phyloP scores from a whole-genome alignment of 2,329 filamentous ascomycete species.

The Blumeria graminis region DNA sequence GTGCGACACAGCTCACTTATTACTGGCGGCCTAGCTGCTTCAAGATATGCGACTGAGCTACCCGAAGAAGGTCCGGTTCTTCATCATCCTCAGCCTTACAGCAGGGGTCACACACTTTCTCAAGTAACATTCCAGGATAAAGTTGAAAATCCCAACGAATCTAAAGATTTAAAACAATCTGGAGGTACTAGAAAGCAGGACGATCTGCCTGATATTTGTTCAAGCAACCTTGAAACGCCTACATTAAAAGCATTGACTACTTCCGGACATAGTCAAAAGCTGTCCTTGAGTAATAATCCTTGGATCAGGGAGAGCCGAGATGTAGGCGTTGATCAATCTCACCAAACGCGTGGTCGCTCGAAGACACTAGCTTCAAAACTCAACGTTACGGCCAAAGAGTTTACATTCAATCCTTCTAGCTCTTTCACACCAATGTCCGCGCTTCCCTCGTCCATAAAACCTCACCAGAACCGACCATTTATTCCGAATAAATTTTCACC shows the following conservation, averaged over 20 bases:
- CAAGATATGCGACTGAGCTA: slow-evolving; percentile 25
- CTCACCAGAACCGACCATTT: background rate
- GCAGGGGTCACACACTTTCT: slow-evolving; percentile 44
- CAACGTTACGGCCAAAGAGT: slow-evolving; percentile 75
- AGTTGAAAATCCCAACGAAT: slow-evolving; percentile 18
- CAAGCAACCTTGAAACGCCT: slow-evolving; percentile 46
- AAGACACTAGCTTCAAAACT: slow-evolving; percentile 54
- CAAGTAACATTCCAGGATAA: slow-evolving; percentile 38
- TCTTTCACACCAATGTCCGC: slow-evolving; percentile 18
- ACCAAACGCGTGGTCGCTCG: slow-evolving; percentile 16
- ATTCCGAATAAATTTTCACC: slow-evolving; percentile 25
- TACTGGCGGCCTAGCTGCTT: slow-evolving; percentile 9
- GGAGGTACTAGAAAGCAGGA: slow-evolving; percentile 11
- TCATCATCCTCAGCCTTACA: slow-evolving; percentile 53
- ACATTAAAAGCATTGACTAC: slow-evolving; percentile 24
- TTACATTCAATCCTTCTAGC: slow-evolving; percentile 40
- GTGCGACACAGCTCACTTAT: slow-evolving; percentile 9
- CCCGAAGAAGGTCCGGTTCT: slow-evolving; percentile 30
- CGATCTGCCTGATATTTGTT: slow-evolving; percentile 41
- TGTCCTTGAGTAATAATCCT: slow-evolving; percentile 35
- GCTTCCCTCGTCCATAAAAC: background rate
- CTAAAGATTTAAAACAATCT: slow-evolving; percentile 4
- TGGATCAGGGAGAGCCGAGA: slow-evolving; percentile 23
- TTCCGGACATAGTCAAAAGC: slow-evolving; percentile 26
- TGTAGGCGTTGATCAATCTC: too few species aligned